Base-by-base conservation (phyloP, 2,329 filamentous ascomycete species). In the Botrytis sinoallii region DNA sequence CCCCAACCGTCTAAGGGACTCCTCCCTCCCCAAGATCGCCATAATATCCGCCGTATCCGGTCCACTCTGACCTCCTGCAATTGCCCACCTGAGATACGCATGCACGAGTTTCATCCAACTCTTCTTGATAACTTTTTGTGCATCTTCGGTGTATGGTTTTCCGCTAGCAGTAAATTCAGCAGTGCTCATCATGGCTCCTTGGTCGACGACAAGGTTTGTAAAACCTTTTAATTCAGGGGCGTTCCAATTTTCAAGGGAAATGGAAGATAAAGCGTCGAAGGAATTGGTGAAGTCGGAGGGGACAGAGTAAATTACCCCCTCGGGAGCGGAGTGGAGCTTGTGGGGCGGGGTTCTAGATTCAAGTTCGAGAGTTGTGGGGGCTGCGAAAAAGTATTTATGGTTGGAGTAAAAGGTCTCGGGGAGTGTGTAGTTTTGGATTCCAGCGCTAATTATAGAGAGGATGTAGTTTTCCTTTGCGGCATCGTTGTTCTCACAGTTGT, bases 301-400 rank as follows among this genome's bases (percentile, higher is more conserved):
- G 22, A 65, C 32, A 8, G 60, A 32, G 60, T 63, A 57, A 40
- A 59, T 60, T 38, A 72, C 67, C 42, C 61, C 57, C 35, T 65
- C 7, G 16, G 75, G 76, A 0, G 77, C 52, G n/a, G 75, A 73
- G 59, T 75, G 75, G 14, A 79, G 71, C 73, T 75, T 75, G 71
- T 77, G 29, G 73, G 72, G 52, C 65, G 71, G 73, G 73, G 73
- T 52, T 73, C 66, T 73, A n/a, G 40, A 66, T 32, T 46, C 74
- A 16, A 80, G 73, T 61, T 76, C 72, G 57, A 77, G 69, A 3
- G 38, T 25, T 18, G 64, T 78, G 64, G 77, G 81, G 10, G 83
- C 79, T 2, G 81, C 81, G 81, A 92, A 91, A 81, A 92, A 88
- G 78, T 88, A 88, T 42, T 82, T 80, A 79, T 90, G 88, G 48